Base-by-base conservation (phyloP, 1,139 yeast species). In the Pichia kudriavzevii region DNA sequence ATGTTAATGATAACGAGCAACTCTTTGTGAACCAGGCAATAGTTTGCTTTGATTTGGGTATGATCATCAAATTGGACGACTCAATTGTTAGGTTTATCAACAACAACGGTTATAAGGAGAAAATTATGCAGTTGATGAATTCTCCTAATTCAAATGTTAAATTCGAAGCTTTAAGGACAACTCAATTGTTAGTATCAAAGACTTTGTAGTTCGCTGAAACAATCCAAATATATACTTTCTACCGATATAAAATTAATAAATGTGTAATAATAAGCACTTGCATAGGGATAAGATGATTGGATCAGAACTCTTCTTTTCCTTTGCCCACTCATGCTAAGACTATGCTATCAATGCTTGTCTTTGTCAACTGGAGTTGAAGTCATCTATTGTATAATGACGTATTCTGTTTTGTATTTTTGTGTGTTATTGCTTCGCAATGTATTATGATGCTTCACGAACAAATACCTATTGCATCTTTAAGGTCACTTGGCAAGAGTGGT, bases 131-230 rank as follows among this genome's bases (percentile, higher is more conserved):
- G 43, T 68, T 87, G 46, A 79, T 91, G 74, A 84, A 79, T 49
- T 79, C 79, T 39, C 73, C 79, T 28, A 93, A 87, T 57, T 71
- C 88, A 26, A 94, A 85, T 52, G 88, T 91, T 49, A 84, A 91
- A 57, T 91, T 81, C 57, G 95, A 91, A 64, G 97, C 98, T 2
- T 72, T 91, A 54, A 84, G 83, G 58, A 87, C 97, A 1, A 84
- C 95, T 16, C 98, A 93, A 64, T 73, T 80, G 41, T 74, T 91
- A 53, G 94, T 91, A 40, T 85, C 95, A 7, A 88, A 84, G 49
- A 67, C 79, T 11, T 63, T 72, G 26, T 52, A 40, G 26, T 2
- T 9, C 17, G 4, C 8, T 24, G 7, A 7, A n/a, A n/a, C n/a
- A n/a, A n/a, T 25, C 5, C 15, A 13, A 25, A 9, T 9, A 25